Evolutionary conservation across 2,329 filamentous ascomycete species (phyloP), one percentile per base, ranked within the genome.

Genomic region (Myriosclerotinia duriaeana): DNA sequence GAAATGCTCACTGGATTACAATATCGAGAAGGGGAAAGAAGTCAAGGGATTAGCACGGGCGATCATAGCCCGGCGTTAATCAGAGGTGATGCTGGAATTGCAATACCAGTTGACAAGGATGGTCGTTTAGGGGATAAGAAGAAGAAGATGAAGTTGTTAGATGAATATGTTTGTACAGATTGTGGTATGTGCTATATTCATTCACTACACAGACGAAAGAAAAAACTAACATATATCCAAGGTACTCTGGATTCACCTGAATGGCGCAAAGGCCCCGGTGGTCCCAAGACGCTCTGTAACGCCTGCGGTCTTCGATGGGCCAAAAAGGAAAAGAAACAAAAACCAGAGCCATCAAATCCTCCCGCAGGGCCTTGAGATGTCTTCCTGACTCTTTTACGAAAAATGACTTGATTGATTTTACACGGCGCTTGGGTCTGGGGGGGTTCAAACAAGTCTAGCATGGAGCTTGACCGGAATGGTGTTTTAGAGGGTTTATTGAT

Each of bases 131-230:
- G 85, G 0, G 89, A 92, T 69, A 93, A 96, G 78, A 96, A 89
- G 77, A 96, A 89, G 77, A 96, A 96, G 77, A 81, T 92, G 56
- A 97, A 97, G 77, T 83, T 87, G 34, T 84, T 85, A 1, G 87
- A 97, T 75, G 93, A 97, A 81, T 97, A 97, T 76, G 92, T 97
- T 48, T 98, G 94, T 78, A 94, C 92, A 1, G 94, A 97, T 77
- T 98, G 94, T 79, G 93, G 94, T 82, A 80, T 70, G 84, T 80
- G 44, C 52, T 36, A 36, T 38, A 17, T 17, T 42, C 9, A 52
- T 53, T 63, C n/a, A 50, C 26, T 54, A 14, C 44, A 11, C 17
- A 14, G 9, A 3, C 40, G 8, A 8, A 9, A 46, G 46, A 15
- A 44, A 36, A 63, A 44, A 58, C 67, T 68, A 56, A 70, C 36